phyloP scores from a whole-genome alignment of 768 basidiomycete species.

The Boletus pseudopeckii region DNA sequence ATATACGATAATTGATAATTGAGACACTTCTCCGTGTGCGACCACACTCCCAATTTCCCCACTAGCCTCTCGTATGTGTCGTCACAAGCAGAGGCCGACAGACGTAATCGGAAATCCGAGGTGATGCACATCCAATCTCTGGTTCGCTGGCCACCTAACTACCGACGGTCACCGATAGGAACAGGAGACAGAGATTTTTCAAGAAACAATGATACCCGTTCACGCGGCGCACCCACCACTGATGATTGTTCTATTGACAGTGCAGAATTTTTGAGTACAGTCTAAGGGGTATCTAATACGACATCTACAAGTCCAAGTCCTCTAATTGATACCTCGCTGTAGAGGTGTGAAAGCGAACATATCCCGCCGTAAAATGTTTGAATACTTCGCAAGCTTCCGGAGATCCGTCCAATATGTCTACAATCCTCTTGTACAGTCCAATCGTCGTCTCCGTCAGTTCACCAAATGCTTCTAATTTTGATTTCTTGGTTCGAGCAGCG shows the following conservation, averaged over 20 bases:
- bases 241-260: neutral
- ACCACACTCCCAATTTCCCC: no score
- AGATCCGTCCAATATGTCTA: conserved; percentile 23
- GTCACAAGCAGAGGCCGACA: no score
- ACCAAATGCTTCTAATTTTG: conserved; percentile 27
- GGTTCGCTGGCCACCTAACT: neutral
- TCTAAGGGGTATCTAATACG: neutral
- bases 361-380: conserved; percentile 17
- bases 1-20: no score
- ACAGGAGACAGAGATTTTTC: no score
- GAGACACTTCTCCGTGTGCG: no score
- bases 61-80: no score
- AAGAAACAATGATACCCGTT: no score
- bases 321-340: conserved; percentile 22
- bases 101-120: no score
- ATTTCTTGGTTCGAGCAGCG: conserved; percentile 19
- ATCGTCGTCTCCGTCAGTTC: conserved; percentile 26
- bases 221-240: neutral
- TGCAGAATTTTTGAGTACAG: no score
- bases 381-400: conserved; percentile 17
- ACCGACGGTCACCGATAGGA: neutral
- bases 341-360: conserved; percentile 28
- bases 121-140: neutral
- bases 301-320: conserved; percentile 14
- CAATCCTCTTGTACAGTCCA: conserved; percentile 19